Evolutionary conservation across 2,329 filamentous ascomycete genomes (phyloP).

Genomic region (Cladosporium sp.): DNA sequence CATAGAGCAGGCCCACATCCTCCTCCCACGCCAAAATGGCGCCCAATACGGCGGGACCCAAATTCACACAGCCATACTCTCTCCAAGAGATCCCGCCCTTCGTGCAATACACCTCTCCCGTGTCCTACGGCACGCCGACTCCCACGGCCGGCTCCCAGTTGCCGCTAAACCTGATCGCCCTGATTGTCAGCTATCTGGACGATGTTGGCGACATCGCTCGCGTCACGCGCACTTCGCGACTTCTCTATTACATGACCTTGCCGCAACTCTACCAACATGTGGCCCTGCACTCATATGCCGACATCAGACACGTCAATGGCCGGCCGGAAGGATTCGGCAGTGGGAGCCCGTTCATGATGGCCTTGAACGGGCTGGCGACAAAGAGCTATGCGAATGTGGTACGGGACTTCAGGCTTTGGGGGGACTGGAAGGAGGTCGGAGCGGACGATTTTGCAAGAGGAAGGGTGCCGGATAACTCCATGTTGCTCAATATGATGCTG

Average conservation of each 20-base stretch:
- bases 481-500: constrained; percentile 59
- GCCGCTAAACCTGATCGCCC: constrained; percentile 55
- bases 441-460: constrained; percentile 56
- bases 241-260: constrained; percentile 62
- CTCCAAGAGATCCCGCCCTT: constrained; percentile 22
- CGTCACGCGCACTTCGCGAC: constrained; percentile 55
- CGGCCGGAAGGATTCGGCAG: constrained; percentile 58
- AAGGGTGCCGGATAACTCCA: constrained; percentile 58
- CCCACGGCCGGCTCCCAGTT: constrained; percentile 30
- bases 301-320: constrained; percentile 55
- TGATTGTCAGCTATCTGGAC: constrained; percentile 56
- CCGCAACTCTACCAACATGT: constrained; percentile 57
- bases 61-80: background rate
- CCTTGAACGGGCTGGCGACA: constrained; percentile 58
- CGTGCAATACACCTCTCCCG: constrained; percentile 27
- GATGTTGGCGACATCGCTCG: constrained; percentile 56
- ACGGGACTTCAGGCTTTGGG: constrained; percentile 48
- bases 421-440: constrained; percentile 56
- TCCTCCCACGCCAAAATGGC: background rate
- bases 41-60: too few species aligned
- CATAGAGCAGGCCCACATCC: background rate
- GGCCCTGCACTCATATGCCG: constrained; percentile 54
- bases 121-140: constrained; percentile 13
- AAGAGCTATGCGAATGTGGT: constrained; percentile 52
- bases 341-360: constrained; percentile 61